Base-by-base conservation (phyloP, 306 rosid genomes). In the Malus asiatica region DNA sequence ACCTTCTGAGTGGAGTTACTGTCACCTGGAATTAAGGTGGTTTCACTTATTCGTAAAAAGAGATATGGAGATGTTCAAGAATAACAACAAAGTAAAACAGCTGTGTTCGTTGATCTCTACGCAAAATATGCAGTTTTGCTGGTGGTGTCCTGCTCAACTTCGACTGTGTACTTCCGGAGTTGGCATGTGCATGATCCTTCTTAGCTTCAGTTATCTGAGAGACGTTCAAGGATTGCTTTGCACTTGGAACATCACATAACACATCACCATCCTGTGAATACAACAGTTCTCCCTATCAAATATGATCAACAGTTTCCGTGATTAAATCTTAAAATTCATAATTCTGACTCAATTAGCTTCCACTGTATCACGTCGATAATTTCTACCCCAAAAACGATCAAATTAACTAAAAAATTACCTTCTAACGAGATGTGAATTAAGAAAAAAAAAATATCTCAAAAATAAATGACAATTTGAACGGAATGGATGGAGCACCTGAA, bases 61-160 rank as follows among this genome's bases (percentile, higher is more conserved):
- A 77, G 62, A 69, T 72, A 18, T 68, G 27, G 59, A 42, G 25
- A 79, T 76, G 59, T 69, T 75, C 44, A 67, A 76, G 79, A 22
- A 40, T 77, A 53, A 68, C 84, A 85, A 79, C 94, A 93, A 78
- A 86, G 77, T 75, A 93, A 88, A 82, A 93, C 44, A 77, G 77
- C 68, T 0, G 84, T 79, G 83, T 86, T 83, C 59, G 40, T 78
- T 33, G 64, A 53, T 83, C 73, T 87, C 82, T 78, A 77, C 72
- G 71, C 77, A 68, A 76, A 69, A 70, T 73, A 74, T 68, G 86
- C 76, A 66, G 63, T 80, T 79, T 75, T 81, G n/a, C 18, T 16
- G 18, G 88, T 80, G 73, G 75, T 78, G 46, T 81, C 66, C 13
- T 33, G 45, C 82, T 83, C 87, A 77, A 59, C 83, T 83, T 78